Evolutionary conservation across 2,329 filamentous ascomycete species (phyloP), one percentile per base, ranked within the genome.

Genomic region (Hirsutella rhossiliensis): DNA sequence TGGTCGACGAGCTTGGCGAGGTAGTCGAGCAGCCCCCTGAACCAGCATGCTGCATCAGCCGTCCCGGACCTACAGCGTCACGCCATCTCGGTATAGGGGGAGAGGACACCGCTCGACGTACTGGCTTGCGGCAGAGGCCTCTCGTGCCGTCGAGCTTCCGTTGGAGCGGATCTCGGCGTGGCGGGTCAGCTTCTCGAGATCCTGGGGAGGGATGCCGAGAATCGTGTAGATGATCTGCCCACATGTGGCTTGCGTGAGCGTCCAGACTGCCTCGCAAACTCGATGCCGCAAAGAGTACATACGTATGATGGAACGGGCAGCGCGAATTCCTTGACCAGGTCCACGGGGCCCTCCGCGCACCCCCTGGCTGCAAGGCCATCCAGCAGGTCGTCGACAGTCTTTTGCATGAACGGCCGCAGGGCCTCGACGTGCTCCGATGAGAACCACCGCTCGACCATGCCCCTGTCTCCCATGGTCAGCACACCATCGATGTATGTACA

Each of bases 381-480:
- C 1, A 73, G 56, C 3, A 72, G 55, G n/a, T 58, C 49, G 18
- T 69, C 57, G 2, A 70, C 65, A 0, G 67, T 72, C 45, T 65
- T 59, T 44, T 68, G 63, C 29, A 74, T 71, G 39, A 67, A 63
- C 20, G 70, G 69, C 43, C 63, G 57, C 50, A 70, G 49, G 15
- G 49, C 53, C 23, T 67, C 54, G 39, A 71, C 54, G 30, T 65
- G 59, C 4, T 64, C 57, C 1, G 53, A 51, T 9, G 58, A 57
- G 44, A 74, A 73, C 17, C 68, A 52, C 0, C 63, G 48, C 42
- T 69, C 65, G 0, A 71, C 64, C 68, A 73, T 73, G n/a, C n/a
- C 42, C 62, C 52, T 45, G 67, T 67, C 4, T 3, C 3, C 20
- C 5, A 18, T 19, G 43, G 17, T 39, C 17, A 30, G 27, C 34